A percentile compares a stretch with the other conserved stretches of the same genome.
Evolutionary conservation across 306 rosid species (phyloP).

Genomic region (Glycine tomentella): DNA sequence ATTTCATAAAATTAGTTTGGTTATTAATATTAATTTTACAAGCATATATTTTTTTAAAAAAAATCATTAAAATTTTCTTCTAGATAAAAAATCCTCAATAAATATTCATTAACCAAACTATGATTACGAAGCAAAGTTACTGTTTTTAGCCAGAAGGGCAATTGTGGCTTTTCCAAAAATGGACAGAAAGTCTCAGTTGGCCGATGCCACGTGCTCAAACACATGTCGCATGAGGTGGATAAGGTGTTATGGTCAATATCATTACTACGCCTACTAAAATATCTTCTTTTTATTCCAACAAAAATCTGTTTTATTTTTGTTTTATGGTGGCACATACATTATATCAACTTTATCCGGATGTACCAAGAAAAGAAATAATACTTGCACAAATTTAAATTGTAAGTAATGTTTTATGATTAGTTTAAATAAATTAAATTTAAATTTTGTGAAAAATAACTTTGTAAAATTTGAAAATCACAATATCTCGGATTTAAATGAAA

Average conservation of each 20-base stretch:
- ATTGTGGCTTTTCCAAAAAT: constrained; percentile 2
- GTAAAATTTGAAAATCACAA: too few relatives aligned
- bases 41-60: background rate
- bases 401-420: background rate
- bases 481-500: too few relatives aligned
- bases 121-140: background rate
- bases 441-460: too few relatives aligned
- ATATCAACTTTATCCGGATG: too few relatives aligned
- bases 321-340: background rate
- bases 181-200: background rate
- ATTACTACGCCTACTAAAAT: background rate
- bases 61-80: background rate
- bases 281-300: constrained; percentile 7
- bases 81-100: background rate
- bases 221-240: constrained; percentile 49
- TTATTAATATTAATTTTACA: background rate
- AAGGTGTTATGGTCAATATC: constrained; percentile 37
- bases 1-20: background rate
- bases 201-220: constrained; percentile 50
- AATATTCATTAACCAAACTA: background rate
- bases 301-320: background rate
- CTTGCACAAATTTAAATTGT: background rate
- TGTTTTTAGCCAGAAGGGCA: constrained; percentile 29
- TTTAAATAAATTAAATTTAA: too few relatives aligned
- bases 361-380: too few relatives aligned